These are phyloP conservation scores for Cytospora paraplurivora DNA, from an alignment of 2,329 filamentous ascomycete genomes.

Conservation along the genomic window DNA sequence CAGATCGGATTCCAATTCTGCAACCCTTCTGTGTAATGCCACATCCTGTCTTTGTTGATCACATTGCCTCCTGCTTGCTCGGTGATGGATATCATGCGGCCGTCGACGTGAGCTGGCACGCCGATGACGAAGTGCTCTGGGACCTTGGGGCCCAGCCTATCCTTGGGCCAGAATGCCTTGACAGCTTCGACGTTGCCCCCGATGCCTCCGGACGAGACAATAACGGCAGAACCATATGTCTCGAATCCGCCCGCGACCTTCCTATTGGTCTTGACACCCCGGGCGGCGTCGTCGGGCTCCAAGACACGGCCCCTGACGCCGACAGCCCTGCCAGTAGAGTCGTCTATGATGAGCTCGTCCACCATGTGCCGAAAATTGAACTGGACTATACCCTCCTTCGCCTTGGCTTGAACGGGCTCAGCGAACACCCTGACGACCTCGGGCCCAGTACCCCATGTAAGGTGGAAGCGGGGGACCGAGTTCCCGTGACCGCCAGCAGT, in stretches of 20 bases:
- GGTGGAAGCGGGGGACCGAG: conserved; percentile 63
- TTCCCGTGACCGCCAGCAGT: conserved; percentile 61
- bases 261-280: conserved; percentile 57
- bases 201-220: conserved; percentile 61
- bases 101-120: conserved; percentile 66
- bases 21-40: conserved; percentile 67
- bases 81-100: conserved; percentile 61
- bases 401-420: conserved; percentile 57
- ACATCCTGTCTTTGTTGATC: conserved; percentile 65
- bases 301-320: conserved; percentile 58
- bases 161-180: conserved; percentile 58
- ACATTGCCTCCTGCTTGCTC: conserved; percentile 54
- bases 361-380: conserved; percentile 61
- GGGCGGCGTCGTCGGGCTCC: conserved; percentile 49
- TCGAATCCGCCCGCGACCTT: conserved; percentile 54
- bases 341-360: conserved; percentile 58
- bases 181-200: conserved; percentile 64
- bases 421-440: conserved; percentile 60
- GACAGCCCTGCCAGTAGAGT: conserved; percentile 49
- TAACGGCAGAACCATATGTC: conserved; percentile 52
- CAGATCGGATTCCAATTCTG: conserved; percentile 65
- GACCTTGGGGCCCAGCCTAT: conserved; percentile 57
- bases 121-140: conserved; percentile 61
- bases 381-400: conserved; percentile 53
- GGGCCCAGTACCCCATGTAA: conserved; percentile 63